Evolutionary conservation across 768 basidiomycete genomes (phyloP).

Genomic region (Ramaria sp.): DNA sequence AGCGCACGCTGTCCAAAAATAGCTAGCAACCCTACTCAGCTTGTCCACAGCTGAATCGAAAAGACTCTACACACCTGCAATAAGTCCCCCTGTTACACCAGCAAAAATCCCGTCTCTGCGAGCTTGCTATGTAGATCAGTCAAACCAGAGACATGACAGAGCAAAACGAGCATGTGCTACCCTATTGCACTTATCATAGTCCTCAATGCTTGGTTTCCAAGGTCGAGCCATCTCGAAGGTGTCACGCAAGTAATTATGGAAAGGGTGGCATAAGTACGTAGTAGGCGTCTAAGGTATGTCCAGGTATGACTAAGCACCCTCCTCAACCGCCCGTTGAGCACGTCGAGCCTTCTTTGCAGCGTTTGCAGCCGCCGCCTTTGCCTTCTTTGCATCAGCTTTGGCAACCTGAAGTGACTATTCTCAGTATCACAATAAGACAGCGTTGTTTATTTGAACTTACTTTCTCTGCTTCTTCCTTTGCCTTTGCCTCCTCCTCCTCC

Average conservation of each 20-base stretch:
- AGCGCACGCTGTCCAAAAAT: background rate
- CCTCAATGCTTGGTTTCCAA: constrained; percentile 5
- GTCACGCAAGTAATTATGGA: background rate
- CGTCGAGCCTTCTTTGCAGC: constrained; percentile 86
- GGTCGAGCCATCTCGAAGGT: background rate
- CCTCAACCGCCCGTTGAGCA: constrained; percentile 44
- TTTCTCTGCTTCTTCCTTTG: constrained; percentile 81
- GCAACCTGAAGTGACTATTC: constrained; percentile 28
- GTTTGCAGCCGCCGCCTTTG: constrained; percentile 75
- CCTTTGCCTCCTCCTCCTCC: constrained; percentile 62
- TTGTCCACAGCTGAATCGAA: too few relatives aligned
- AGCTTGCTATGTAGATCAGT: background rate
- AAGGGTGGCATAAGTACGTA: background rate
- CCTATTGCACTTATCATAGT: constrained; percentile 5
- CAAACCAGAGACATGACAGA: background rate
- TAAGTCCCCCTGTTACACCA: constrained; percentile 4
- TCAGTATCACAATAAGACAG: background rate
- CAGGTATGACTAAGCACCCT: constrained; percentile 3
- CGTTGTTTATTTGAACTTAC: constrained; percentile 23
- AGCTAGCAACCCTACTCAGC: background rate
- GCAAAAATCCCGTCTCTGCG: constrained; percentile 8
- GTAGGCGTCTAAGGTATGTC: background rate
- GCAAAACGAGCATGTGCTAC: background rate
- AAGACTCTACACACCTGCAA: constrained; percentile 1
- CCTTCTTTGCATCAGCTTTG: constrained; percentile 72